Evolutionary conservation across 1,284 basidiomycete genomes (phyloP).

Genomic region (Farysia itapuensis): DNA sequence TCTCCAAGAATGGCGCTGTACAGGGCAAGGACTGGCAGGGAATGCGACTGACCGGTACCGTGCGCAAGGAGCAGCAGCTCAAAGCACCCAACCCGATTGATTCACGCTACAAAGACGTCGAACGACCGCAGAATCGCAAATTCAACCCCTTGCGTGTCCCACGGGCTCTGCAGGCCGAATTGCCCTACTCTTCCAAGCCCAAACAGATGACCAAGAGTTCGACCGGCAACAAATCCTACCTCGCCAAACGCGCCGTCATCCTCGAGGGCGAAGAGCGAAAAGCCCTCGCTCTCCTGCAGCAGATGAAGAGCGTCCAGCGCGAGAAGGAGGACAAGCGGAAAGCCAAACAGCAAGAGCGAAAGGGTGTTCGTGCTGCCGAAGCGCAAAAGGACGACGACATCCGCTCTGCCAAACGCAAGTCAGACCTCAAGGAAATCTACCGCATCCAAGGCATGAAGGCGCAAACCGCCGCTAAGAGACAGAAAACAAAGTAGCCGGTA

Average conservation of each 20-base stretch:
- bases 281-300: slow-evolving; percentile 87
- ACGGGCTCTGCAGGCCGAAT: slow-evolving; percentile 79
- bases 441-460: slow-evolving; percentile 43
- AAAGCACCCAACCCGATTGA: slow-evolving; percentile 79
- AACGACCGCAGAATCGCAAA: slow-evolving; percentile 70
- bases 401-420: slow-evolving; percentile 47
- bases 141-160: slow-evolving; percentile 91
- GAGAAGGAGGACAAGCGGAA: slow-evolving; percentile 82
- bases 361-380: slow-evolving; percentile 24
- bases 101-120: slow-evolving; percentile 76
- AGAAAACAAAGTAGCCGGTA: slow-evolving; percentile 34
- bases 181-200: slow-evolving; percentile 92
- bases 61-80: slow-evolving; percentile 78
- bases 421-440: slow-evolving; percentile 52
- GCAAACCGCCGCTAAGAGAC: slow-evolving; percentile 42
- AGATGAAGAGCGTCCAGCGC: slow-evolving; percentile 87
- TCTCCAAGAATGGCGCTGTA: slow-evolving; percentile 65
- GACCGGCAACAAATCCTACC: slow-evolving; percentile 65
- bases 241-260: slow-evolving; percentile 71
- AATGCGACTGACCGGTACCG: slow-evolving; percentile 93
- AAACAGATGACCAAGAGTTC: slow-evolving; percentile 79
- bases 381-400: slow-evolving; percentile 29
- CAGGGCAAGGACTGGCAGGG: slow-evolving; percentile 64
- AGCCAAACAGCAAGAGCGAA: slow-evolving; percentile 32
- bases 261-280: slow-evolving; percentile 92